A percentile compares a stretch with the other conserved stretches of the same genome.
phyloP scores from a whole-genome alignment of 495 filamentous ascomycete species.

The Penicillium cosmopolitanum region DNA sequence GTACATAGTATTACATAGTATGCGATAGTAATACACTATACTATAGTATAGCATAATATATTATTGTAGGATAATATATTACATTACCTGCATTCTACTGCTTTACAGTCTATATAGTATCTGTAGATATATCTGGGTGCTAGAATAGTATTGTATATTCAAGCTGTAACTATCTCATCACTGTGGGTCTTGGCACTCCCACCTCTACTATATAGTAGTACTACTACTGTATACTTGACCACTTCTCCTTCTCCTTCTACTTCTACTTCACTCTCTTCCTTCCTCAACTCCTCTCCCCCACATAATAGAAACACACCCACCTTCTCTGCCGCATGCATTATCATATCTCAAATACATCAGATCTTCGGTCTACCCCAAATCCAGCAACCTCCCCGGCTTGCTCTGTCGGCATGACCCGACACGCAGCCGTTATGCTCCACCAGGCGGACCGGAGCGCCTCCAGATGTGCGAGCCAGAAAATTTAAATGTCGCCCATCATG shows the following conservation, averaged over 20 bases:
- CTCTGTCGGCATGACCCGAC: conserved; percentile 10
- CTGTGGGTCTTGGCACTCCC: no score
- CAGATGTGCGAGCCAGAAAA: neutral
- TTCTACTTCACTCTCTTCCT: neutral
- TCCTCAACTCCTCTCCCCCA: neutral
- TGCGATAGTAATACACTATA: neutral
- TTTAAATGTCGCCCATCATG: neutral
- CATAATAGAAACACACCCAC: no score
- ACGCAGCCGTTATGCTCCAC: conserved; percentile 2
- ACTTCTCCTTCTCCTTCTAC: neutral
- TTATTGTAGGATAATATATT: neutral
- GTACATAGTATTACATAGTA: neutral
- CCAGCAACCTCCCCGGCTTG: neutral
- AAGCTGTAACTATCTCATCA: no score
- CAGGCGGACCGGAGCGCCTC: conserved; percentile 21
- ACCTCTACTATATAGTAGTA: no score
- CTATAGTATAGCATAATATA: no score
- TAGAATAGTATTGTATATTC: no score
- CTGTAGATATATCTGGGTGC: no score
- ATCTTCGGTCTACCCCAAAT: no score
- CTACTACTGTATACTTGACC: no score
- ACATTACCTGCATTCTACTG: neutral
- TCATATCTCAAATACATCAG: no score
- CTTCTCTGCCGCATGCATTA: no score
- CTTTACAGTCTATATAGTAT: no score